A percentile compares a stretch with the other conserved stretches of the same genome.
phyloP scores from a whole-genome alignment of 2,329 filamentous ascomycete species.

The Fusarium piperis region DNA sequence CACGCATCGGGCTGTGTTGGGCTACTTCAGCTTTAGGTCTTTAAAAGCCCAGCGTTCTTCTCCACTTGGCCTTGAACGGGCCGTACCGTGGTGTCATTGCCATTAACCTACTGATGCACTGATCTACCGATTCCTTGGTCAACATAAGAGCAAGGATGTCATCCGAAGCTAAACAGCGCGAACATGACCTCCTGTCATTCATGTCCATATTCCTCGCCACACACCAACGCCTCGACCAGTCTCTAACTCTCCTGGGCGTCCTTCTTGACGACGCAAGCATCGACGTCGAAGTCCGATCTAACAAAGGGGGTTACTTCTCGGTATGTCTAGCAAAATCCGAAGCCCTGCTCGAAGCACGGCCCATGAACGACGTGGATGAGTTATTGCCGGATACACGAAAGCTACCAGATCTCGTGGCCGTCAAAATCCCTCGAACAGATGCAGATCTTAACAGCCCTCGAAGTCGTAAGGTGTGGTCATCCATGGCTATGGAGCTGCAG shows the following conservation, averaged over 20 bases:
- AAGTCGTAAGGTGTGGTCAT: background rate
- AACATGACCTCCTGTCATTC: background rate
- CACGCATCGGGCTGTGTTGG: too few relatives aligned
- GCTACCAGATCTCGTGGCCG: background rate
- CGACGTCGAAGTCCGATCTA: background rate
- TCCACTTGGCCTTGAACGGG: too few relatives aligned
- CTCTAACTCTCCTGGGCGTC: background rate
- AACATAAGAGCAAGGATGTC: too few relatives aligned
- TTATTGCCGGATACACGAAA: background rate
- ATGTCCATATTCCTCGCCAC: background rate
- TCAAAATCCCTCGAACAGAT: background rate
- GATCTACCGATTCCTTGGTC: too few relatives aligned
- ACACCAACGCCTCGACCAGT: background rate
- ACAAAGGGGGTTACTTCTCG: background rate
- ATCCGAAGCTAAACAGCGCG: background rate
- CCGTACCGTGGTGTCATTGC: too few relatives aligned
- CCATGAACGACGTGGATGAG: background rate
- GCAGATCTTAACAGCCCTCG: background rate
- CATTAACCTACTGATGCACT: too few relatives aligned
- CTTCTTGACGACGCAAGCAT: background rate
- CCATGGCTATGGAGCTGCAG: background rate
- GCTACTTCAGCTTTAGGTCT: too few relatives aligned
- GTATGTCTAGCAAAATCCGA: background rate
- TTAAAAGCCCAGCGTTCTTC: too few relatives aligned
- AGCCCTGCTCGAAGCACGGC: background rate